phyloP scores from a whole-genome alignment of 306 rosid species.

The Dryas drummondii region DNA sequence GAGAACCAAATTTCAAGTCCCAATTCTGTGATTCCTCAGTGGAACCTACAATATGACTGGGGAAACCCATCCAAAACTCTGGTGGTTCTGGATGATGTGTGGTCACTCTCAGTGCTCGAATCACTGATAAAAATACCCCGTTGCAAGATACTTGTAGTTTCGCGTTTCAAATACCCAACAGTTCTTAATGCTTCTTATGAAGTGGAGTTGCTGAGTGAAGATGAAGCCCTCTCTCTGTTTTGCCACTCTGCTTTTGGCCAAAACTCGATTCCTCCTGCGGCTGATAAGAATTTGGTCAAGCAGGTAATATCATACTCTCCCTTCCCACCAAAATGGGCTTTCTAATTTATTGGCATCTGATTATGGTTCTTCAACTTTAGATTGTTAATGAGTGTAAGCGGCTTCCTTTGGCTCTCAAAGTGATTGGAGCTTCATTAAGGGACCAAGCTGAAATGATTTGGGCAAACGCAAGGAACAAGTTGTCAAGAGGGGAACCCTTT shows the following conservation, averaged over 20 bases:
- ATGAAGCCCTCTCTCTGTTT: slow-evolving; percentile 72
- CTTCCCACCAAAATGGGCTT: not conserved
- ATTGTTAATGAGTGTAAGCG: slow-evolving; percentile 79
- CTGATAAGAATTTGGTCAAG: slow-evolving; percentile 65
- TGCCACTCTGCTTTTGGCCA: slow-evolving; percentile 91
- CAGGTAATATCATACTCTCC: slow-evolving; percentile 49
- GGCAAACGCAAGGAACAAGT: slow-evolving; percentile 62
- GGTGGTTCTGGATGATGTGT: slow-evolving; percentile 82
- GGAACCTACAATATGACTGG: slow-evolving; percentile 43
- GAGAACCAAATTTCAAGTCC: slow-evolving; percentile 43
- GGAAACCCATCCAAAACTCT: slow-evolving; percentile 35
- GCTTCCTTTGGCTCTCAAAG: slow-evolving; percentile 92
- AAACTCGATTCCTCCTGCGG: slow-evolving; percentile 53
- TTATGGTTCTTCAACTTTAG: slow-evolving; percentile 34
- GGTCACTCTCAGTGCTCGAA: slow-evolving; percentile 61
- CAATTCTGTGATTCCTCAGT: slow-evolving; percentile 44
- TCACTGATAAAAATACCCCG: slow-evolving; percentile 54
- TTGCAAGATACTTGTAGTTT: slow-evolving; percentile 71
- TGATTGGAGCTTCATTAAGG: slow-evolving; percentile 79
- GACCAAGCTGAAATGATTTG: slow-evolving; percentile 74
- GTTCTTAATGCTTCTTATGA: slow-evolving; percentile 46
- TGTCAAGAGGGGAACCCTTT: slow-evolving; percentile 71
- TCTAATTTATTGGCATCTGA: not conserved
- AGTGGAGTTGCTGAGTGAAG: slow-evolving; percentile 64
- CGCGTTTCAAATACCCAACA: slow-evolving; percentile 57